Conservation (phyloP, 1,284 basidiomycete genomes). For the Cryptococcus neoformans region DNA sequence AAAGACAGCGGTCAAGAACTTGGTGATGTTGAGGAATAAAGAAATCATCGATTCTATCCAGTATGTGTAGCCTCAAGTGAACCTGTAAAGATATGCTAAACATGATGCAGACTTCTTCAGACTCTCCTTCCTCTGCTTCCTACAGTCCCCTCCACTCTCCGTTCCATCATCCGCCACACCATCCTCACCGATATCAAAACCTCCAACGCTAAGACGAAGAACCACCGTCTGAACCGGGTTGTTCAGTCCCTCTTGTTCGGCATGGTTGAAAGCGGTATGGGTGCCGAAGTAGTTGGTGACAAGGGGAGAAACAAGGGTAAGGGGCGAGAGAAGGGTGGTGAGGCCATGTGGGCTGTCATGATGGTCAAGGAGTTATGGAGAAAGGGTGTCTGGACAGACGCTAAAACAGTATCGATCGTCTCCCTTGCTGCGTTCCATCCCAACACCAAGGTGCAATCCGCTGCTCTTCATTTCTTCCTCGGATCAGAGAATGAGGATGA, state of each 20-base stretch:
- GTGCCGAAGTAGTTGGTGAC: slow-evolving; percentile 71
- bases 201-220: slow-evolving; percentile 83
- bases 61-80: slow-evolving; percentile 49
- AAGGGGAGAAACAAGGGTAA: slow-evolving; percentile 58
- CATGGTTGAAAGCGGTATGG: slow-evolving; percentile 91
- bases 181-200: slow-evolving; percentile 94
- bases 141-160: slow-evolving; percentile 81
- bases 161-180: slow-evolving; percentile 84
- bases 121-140: slow-evolving; percentile 91
- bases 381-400: slow-evolving; percentile 91
- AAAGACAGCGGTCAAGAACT: slow-evolving; percentile 77
- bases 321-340: slow-evolving; percentile 60
- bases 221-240: slow-evolving; percentile 93
- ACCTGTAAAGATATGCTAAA: background rate
- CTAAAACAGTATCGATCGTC: slow-evolving; percentile 90
- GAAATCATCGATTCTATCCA: slow-evolving; percentile 87
- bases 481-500: slow-evolving; percentile 71
- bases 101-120: slow-evolving; percentile 68
- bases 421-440: slow-evolving; percentile 93
- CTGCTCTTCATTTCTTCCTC: slow-evolving; percentile 96
- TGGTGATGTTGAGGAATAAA: slow-evolving; percentile 91
- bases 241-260: slow-evolving; percentile 95
- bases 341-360: slow-evolving; percentile 97
- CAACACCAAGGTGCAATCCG: slow-evolving; percentile 89
- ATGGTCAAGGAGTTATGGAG: slow-evolving; percentile 93